Evolutionary conservation across 345 rosid species (phyloP), one percentile per base, ranked within the genome.

Genomic region (Eucalyptus rudis): DNA sequence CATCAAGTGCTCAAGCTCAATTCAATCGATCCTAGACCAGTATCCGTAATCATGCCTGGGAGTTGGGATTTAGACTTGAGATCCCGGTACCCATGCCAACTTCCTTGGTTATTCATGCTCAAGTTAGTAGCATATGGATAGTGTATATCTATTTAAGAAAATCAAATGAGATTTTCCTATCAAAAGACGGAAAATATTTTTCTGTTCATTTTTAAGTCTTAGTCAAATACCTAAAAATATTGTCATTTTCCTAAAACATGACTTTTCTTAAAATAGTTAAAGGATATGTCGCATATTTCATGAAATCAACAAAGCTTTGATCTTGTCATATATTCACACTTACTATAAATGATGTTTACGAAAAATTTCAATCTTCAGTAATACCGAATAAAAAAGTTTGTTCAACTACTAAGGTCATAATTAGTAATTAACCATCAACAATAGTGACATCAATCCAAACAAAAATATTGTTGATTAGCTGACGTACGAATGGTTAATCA

Each of bases 1-100:
- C 59, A 54, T 1, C 0, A 2, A 54, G 25, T 54, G 24, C 59
- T 56, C 25, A 9, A 54, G 12, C 0, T 20, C 59, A 56, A 56
- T 56, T 56, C 2, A 22, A 0, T 56, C 27, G 59, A 56, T 56
- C 59, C 3, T 8, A 0, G 59, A 56, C 5, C 0, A 22, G 1
- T 56, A 11, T 56, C 0, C 0, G 0, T 22, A 5, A 11, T 54
- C 2, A 0, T 54, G 24, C 10, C 0, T 8, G 1, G 59, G 25
- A 54, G 11, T 54, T 54, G 59, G 59, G 59, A 54, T 54, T 0
- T 22, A 2, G 27, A 9, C 27, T 56, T 56, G 59, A 56, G 59
- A 56, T 56, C 59, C 12, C 5, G 4, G 0, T 22, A 20, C 59
- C 25, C 27, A 56, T 56, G 59, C 27, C 0, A 1, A 12, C 11